Base-by-base conservation (phyloP, 2,329 filamentous ascomycete genomes). In the Fusarium beomiforme region DNA sequence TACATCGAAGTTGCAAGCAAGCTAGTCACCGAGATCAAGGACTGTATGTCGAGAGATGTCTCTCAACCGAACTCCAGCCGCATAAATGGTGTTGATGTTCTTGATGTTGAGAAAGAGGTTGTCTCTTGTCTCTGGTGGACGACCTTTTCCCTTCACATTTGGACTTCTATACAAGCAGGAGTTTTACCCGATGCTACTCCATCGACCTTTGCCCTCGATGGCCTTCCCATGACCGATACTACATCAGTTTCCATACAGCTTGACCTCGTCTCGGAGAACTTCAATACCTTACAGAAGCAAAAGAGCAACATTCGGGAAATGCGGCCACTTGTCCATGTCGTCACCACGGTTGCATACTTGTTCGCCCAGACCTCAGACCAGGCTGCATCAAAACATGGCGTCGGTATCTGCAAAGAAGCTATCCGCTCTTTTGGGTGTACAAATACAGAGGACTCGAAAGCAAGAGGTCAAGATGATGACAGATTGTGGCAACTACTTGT, bases 21-120 rank as follows among this genome's bases (percentile, higher is more conserved):
- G 10, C 67, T 81, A 41, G 73, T 77, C 5, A 70, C 75, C 4
- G 76, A 79, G 33, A 77, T 82, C 55, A 78, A 78, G 64, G 76
- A 80, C 33, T 75, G 74, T 42, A 76, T 81, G 31, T 67, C 74
- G 3, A 74, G 69, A n/a, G 72, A 73, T 12, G 62, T 68, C 21
- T 77, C 73, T 6, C 73, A 78, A 8, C 70, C 76, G 29, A 74
- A 73, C 14, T 78, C 78, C 2, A 81, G 79, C 39, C 78, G 80
- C 34, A 82, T 83, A 68, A 83, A 83, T 26, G 82, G 81, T 13
- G 78, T 83, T 46, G 81, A 82, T 41, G 78, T 83, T 5, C 78
- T 77, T 47, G 78, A 80, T 46, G 79, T 83, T 11, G 82, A 83
- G 63, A 80, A 79, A 60, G 82, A 83, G 64, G 58, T 83, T 19